Base-by-base conservation (phyloP, 306 rosid genomes). In the Lotus japonicus region DNA sequence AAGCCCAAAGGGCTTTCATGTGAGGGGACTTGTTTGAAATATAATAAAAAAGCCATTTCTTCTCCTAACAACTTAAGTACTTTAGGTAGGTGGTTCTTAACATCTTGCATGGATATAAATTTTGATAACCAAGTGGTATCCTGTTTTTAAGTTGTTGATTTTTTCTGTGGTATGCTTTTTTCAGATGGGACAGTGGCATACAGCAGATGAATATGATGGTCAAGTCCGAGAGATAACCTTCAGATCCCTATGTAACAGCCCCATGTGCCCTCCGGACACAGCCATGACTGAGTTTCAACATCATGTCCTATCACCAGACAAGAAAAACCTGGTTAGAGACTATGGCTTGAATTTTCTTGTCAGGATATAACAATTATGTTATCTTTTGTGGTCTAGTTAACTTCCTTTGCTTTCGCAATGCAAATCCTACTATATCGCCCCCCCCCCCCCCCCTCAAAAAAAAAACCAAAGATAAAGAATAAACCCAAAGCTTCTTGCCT, bases 261-360 rank as follows among this genome's bases (percentile, higher is more conserved):
- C 99, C 45, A 94, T 94, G 99, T 94, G 99, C 79, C 99, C 99
- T 49, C 97, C 99, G 4, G 99, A 94, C 84, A 90, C 96, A 15
- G 96, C 97, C 49, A 88, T 94, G 96, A 90, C 99, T n/a, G 99
- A 94, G 82, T 94, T 83, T 81, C 99, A 94, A 65, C 97, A 90
- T 84, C 76, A 68, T 71, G 95, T 86, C 68, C 72, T 85, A 65
- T 85, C 95, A 52, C 81, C 82, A 36, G 97, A 94, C 88, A 90
- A 82, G 83, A 81, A 72, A 64, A 81, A 46, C 58, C 82, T 94
- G 97, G 99, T 94, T 68, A 70, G 79, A 19, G 79, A 19, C 44
- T 66, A 54, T 49, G 49, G 42, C 80, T 62, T 79, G 12, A 63
- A 21, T 64, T 74, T 73, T 28, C 58, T 64, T 74, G 70, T 28